These are phyloP conservation scores for Epichloe brachyelytri DNA, from an alignment of 2,329 filamentous ascomycete genomes.

Conservation along the genomic window DNA sequence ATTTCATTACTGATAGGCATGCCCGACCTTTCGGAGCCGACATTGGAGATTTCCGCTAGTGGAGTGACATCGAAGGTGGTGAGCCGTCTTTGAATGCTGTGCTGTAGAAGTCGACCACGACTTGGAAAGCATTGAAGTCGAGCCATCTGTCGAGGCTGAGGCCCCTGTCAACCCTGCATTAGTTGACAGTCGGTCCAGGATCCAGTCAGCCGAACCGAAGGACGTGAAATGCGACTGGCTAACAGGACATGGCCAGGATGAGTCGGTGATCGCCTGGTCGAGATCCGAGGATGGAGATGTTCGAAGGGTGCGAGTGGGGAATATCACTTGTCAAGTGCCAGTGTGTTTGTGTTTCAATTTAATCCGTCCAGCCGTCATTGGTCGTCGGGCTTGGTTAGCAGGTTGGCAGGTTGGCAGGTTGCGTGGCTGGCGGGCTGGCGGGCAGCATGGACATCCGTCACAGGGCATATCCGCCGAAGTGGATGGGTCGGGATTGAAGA, in stretches of 20 bases:
- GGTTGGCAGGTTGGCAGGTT: no score
- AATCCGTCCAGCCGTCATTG: no score
- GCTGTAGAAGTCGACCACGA: neutral
- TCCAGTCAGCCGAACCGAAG: constrained; percentile 5
- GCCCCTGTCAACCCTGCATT: constrained; percentile 8
- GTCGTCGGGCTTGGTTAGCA: no score
- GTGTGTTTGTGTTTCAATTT: constrained; percentile 1
- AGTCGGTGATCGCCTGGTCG: constrained; percentile 15
- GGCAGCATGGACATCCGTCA: neutral
- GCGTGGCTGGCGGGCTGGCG: neutral
- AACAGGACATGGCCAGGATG: constrained; percentile 14
- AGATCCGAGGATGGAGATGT: constrained; percentile 12
- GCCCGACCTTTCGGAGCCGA: neutral
- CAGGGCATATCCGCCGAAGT: neutral
- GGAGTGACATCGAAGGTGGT: neutral
- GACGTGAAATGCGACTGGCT: constrained; percentile 22
- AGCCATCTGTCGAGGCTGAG: neutral
- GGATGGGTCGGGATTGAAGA: neutral
- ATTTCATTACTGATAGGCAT: neutral
- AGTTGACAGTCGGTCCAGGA: constrained; percentile 8
- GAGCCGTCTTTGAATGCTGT: neutral
- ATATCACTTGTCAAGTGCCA: constrained; percentile 1
- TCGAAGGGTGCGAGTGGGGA: constrained; percentile 1
- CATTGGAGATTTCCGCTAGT: neutral
- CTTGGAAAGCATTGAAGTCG: neutral